Conservation (phyloP, 164 flowering plant genomes). For the Saururus chinensis region DNA sequence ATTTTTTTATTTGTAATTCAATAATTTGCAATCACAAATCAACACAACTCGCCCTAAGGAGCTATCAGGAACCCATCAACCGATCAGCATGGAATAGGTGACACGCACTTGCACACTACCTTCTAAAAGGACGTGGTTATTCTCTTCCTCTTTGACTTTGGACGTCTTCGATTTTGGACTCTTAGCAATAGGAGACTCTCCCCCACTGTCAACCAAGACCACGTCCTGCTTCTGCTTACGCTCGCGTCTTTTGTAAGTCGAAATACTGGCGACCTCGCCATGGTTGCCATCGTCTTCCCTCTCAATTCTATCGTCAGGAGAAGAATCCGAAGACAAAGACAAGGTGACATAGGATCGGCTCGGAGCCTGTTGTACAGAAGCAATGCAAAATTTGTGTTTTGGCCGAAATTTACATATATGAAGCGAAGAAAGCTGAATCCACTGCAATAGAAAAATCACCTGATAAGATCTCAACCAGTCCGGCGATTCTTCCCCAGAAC, state of each 20-base stretch:
- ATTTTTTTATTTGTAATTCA: too few species aligned
- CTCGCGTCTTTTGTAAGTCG: conserved; percentile 6
- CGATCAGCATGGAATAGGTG: too few species aligned
- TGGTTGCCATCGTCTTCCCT: conserved; percentile 17
- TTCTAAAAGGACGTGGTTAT: conserved; percentile 9
- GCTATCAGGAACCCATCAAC: too few species aligned
- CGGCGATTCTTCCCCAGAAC: conserved; percentile 59
- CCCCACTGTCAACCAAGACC: conserved; percentile 14
- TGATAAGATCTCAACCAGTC: conserved; percentile 67
- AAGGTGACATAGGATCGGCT: conserved; percentile 21
- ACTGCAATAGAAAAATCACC: conserved; percentile 33
- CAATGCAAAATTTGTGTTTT: neutral
- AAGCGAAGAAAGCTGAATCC: neutral
- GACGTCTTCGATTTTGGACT: conserved; percentile 10
- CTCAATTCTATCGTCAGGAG: conserved; percentile 17
- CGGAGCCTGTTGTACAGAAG: conserved; percentile 31
- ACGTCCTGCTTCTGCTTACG: conserved; percentile 17
- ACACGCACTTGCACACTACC: conserved; percentile 11
- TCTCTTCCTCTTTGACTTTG: conserved; percentile 10
- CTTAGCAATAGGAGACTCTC: conserved; percentile 13
- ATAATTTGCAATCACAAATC: too few species aligned
- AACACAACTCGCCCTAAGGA: too few species aligned
- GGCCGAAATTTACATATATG: neutral
- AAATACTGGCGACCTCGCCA: conserved; percentile 10
- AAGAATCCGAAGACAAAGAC: conserved; percentile 54